Evolutionary conservation across 139 green algal genomes (phyloP).

Genomic region (Deuterostichococcus epilithicus): DNA sequence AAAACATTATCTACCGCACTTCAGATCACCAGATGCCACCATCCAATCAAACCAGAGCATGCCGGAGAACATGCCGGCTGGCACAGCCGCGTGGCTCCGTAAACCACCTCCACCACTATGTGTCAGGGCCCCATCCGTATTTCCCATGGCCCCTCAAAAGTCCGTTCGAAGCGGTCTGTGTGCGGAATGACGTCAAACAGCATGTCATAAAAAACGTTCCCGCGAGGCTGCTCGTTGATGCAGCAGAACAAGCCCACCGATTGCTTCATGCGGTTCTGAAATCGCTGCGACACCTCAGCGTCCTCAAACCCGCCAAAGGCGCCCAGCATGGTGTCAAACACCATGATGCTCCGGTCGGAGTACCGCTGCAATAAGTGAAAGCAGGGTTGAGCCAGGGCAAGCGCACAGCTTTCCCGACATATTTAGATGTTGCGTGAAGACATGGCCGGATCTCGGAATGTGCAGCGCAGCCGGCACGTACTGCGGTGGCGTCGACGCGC

Average conservation of each 20-base stretch:
- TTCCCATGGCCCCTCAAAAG: constrained; percentile 45
- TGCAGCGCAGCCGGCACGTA: no score
- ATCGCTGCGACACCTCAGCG: constrained; percentile 23
- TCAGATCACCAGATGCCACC: no score
- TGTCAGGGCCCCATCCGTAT: constrained; percentile 55
- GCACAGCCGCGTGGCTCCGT: no score
- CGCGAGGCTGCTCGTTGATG: constrained; percentile 17
- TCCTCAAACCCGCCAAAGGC: constrained; percentile 47
- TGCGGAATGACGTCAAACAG: constrained; percentile 64
- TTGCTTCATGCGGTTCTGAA: constrained; percentile 43
- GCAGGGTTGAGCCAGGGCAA: no score
- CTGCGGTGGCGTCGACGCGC: no score
- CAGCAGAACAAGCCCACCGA: constrained; percentile 76
- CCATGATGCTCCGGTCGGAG: constrained; percentile 1
- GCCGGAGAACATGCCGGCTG: no score
- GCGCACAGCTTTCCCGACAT: no score
- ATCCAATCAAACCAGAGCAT: background rate
- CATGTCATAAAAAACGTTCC: constrained; percentile 56
- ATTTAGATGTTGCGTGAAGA: no score
- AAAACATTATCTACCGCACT: no score
- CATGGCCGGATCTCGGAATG: no score
- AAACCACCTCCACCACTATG: no score
- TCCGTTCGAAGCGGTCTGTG: constrained; percentile 57
- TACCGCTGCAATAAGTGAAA: constrained; percentile 2
- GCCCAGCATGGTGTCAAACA: constrained; percentile 32